phyloP scores from a whole-genome alignment of 306 rosid species.

The Elaeagnus macrophylla region DNA sequence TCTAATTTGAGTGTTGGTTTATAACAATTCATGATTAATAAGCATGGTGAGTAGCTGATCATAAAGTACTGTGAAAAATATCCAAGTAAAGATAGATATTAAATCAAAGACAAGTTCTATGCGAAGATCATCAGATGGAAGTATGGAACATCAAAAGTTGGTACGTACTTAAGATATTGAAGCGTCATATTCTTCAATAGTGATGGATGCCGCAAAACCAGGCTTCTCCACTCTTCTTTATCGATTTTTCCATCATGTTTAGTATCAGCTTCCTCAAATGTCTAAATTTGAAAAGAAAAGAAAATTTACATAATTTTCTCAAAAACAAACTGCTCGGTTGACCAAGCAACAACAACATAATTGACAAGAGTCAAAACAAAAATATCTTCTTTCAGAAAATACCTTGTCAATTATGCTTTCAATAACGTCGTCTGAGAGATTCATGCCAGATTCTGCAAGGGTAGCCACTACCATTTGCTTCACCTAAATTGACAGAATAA shows the following conservation, averaged over 20 bases:
- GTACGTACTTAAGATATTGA: slow-evolving; percentile 84
- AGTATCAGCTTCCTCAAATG: slow-evolving; percentile 98
- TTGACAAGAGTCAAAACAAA: neutral
- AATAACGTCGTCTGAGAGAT: slow-evolving; percentile 88
- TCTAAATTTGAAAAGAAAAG: slow-evolving; percentile 30
- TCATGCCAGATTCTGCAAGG: slow-evolving; percentile 98
- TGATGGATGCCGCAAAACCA: slow-evolving; percentile 84
- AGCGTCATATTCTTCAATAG: slow-evolving; percentile 97
- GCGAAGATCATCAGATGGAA: neutral
- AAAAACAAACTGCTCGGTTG: neutral
- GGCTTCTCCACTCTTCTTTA: slow-evolving; percentile 98
- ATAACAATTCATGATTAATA: too few relatives aligned
- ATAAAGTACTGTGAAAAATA: too few relatives aligned
- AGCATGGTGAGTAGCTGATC: too few relatives aligned
- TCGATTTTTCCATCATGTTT: slow-evolving; percentile 95
- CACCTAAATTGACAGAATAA: slow-evolving; percentile 40
- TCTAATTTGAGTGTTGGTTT: neutral
- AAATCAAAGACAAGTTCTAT: neutral
- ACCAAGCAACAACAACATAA: too few relatives aligned
- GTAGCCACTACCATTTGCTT: slow-evolving; percentile 99
- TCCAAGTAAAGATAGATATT: too few relatives aligned
- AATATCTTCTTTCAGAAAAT: slow-evolving; percentile 12
- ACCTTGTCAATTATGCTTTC: slow-evolving; percentile 99
- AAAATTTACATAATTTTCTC: neutral
- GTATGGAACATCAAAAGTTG: neutral